These are phyloP conservation scores for Fusarium pseudonygamai DNA, from an alignment of 2,329 filamentous ascomycete species.

Conservation along the genomic window DNA sequence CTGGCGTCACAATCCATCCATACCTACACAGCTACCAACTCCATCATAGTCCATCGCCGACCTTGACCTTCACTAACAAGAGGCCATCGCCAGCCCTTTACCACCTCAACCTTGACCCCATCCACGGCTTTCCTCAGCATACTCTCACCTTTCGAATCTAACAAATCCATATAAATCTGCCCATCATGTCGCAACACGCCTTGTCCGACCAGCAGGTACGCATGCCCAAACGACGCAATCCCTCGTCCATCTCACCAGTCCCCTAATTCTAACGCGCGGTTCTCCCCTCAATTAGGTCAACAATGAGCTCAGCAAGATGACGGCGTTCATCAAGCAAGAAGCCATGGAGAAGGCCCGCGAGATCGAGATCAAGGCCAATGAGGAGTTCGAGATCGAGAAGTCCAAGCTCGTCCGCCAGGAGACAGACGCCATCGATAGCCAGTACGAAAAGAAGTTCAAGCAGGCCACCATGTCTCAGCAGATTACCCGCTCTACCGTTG, in stretches of 20 bases:
- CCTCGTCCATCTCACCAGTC: constrained; percentile 19
- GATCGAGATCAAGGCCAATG: constrained; percentile 97
- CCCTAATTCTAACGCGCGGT: constrained; percentile 26
- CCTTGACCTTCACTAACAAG: constrained; percentile 28
- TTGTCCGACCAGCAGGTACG: constrained; percentile 96
- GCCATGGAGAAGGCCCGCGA: constrained; percentile 96
- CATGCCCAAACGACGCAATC: constrained; percentile 31
- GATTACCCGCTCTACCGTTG: constrained; percentile 94
- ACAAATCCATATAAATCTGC: constrained; percentile 32
- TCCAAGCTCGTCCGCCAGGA: constrained; percentile 97
- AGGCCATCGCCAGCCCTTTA: constrained; percentile 36
- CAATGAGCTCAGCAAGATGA: constrained; percentile 99
- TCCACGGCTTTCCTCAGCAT: neutral
- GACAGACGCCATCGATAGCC: constrained; percentile 87
- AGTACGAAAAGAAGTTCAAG: constrained; percentile 99
- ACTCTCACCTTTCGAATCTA: constrained; percentile 15
- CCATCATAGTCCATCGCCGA: constrained; percentile 32
- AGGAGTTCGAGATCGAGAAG: constrained; percentile 99
- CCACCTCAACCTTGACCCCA: constrained; percentile 13
- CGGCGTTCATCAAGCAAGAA: constrained; percentile 99
- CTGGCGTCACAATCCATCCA: constrained; percentile 39
- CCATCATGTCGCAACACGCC: constrained; percentile 92
- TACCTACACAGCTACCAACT: constrained; percentile 38
- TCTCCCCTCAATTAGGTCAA: constrained; percentile 72
- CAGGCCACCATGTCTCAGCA: constrained; percentile 98